A percentile compares a stretch with the other conserved stretches of the same genome.
phyloP scores from a whole-genome alignment of 257 asterid genomes.

The Linderniella brevidens region DNA sequence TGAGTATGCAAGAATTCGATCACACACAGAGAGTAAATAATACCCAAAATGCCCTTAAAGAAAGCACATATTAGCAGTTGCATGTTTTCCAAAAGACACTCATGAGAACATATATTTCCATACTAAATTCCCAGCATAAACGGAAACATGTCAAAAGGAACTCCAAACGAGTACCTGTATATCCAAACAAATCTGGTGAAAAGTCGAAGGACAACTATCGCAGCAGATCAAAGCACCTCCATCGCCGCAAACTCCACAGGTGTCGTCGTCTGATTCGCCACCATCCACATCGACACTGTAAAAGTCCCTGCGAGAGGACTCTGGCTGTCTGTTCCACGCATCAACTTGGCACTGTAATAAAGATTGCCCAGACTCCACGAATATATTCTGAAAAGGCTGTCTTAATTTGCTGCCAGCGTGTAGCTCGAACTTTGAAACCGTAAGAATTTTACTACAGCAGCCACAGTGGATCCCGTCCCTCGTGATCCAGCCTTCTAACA shows the following conservation, averaged over 20 bases:
- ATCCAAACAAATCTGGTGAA: constrained; percentile 79
- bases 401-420: constrained; percentile 93
- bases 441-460: constrained; percentile 88
- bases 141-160: too few relatives aligned
- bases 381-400: constrained; percentile 73
- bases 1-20: too few relatives aligned
- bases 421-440: constrained; percentile 88
- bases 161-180: constrained; percentile 35
- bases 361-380: constrained; percentile 69
- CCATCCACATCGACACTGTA: constrained; percentile 35
- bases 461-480: constrained; percentile 95
- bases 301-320: constrained; percentile 38
- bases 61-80: too few relatives aligned
- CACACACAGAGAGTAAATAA: too few relatives aligned
- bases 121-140: too few relatives aligned
- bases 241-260: constrained; percentile 89
- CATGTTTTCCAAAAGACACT: neutral
- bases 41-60: too few relatives aligned
- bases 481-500: constrained; percentile 95
- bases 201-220: constrained; percentile 96
- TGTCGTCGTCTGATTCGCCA: constrained; percentile 89
- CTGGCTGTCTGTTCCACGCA: constrained; percentile 83
- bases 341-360: constrained; percentile 79
- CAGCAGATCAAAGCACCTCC: constrained; percentile 98
- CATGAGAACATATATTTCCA: too few relatives aligned